Evolutionary conservation across 208 protist species (phyloP).

Genomic region (Leishmania major): DNA sequence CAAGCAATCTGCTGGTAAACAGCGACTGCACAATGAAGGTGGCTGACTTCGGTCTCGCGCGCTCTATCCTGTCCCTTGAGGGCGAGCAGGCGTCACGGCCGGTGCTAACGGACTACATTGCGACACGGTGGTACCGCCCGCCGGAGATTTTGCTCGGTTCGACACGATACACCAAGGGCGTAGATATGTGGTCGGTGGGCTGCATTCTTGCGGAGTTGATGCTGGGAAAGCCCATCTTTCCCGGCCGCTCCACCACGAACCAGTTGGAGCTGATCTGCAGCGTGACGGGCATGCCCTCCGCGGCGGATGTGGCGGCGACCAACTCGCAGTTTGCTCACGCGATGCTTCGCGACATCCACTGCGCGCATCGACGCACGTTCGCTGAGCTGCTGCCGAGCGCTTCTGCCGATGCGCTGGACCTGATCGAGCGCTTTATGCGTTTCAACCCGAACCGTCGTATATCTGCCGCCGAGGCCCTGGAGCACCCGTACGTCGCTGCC

Average conservation of each 20-base stretch:
- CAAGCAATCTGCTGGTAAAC: slow-evolving; percentile 92
- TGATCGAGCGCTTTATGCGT: slow-evolving; percentile 93
- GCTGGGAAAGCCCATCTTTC: slow-evolving; percentile 95
- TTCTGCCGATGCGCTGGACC: slow-evolving; percentile 92
- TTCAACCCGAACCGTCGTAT: slow-evolving; percentile 97
- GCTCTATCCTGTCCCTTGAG: slow-evolving; percentile 91
- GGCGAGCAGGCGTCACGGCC: slow-evolving; percentile 86
- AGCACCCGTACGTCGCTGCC: slow-evolving; percentile 93
- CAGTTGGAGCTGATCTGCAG: slow-evolving; percentile 97
- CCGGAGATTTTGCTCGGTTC: slow-evolving; percentile 98
- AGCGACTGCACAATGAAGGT: slow-evolving; percentile 97
- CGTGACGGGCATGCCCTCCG: slow-evolving; percentile 84
- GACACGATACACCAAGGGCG: slow-evolving; percentile 95
- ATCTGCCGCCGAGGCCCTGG: slow-evolving; percentile 92
- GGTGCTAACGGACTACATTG: slow-evolving; percentile 96
- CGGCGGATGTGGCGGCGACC: slow-evolving; percentile 93
- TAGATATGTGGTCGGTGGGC: slow-evolving; percentile 99
- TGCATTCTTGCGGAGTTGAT: slow-evolving; percentile 98
- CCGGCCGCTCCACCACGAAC: slow-evolving; percentile 96
- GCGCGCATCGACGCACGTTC: slow-evolving; percentile 66
- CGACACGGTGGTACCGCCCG: slow-evolving; percentile 98
- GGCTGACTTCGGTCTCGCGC: slow-evolving; percentile 98
- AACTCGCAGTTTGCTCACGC: slow-evolving; percentile 94
- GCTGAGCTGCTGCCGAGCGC: slow-evolving; percentile 92
- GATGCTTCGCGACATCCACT: slow-evolving; percentile 93